Conservation (phyloP, 2,329 filamentous ascomycete species). For the Epichloe typhina region DNA sequence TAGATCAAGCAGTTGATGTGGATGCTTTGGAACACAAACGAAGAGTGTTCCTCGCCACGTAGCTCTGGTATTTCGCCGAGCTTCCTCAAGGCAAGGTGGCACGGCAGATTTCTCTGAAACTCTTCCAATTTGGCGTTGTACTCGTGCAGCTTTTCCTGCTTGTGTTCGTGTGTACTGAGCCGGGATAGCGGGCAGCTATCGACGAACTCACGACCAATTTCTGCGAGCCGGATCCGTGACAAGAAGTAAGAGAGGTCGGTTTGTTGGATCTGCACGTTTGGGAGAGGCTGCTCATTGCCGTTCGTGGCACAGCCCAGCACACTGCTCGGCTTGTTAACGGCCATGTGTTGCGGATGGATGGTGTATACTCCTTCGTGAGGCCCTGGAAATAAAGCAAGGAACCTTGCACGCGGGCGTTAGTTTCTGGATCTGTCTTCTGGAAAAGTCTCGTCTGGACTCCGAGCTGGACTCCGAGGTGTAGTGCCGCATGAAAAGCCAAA, state of each 20-base stretch:
- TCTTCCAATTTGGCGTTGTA: neutral
- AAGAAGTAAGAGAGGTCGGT: neutral
- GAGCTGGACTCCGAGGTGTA: too few relatives aligned
- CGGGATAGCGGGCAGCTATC: slow-evolving; percentile 2
- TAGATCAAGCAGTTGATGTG: slow-evolving; percentile 4
- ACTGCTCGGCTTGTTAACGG: slow-evolving; percentile 4
- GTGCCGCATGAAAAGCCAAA: neutral
- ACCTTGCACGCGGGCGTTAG: neutral
- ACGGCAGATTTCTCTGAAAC: slow-evolving; percentile 3
- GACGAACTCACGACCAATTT: neutral
- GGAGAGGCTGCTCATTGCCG: neutral
- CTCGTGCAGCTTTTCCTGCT: slow-evolving; percentile 1
- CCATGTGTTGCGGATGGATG: slow-evolving; percentile 5
- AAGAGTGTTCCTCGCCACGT: neutral
- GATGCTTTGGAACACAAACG: slow-evolving; percentile 1
- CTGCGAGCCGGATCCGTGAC: slow-evolving; percentile 1
- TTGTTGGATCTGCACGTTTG: neutral
- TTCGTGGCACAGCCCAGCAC: neutral
- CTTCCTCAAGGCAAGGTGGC: neutral
- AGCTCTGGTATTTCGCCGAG: neutral
- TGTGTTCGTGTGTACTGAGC: neutral
- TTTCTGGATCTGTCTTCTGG: neutral
- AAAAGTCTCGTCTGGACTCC: neutral
- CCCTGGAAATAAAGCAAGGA: slow-evolving; percentile 3
- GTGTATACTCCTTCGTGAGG: slow-evolving; percentile 3